phyloP scores from a whole-genome alignment of 176 grass and related monocot species.

The Eleusine indica region DNA sequence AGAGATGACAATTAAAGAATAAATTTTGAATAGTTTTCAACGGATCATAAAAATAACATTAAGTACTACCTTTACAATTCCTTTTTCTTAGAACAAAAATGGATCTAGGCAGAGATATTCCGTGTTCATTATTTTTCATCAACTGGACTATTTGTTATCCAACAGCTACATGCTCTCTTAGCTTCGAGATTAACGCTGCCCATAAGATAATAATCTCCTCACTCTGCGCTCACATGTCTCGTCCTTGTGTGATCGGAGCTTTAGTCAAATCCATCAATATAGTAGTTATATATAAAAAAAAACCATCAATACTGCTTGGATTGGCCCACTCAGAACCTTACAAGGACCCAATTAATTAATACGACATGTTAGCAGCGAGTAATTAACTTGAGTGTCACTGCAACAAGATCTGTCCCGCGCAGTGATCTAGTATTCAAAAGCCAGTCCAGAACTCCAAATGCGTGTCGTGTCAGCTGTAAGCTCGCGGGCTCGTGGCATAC shows the following conservation, averaged over 20 bases:
- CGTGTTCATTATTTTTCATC: too few relatives aligned
- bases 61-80: too few relatives aligned
- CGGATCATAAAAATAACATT: too few relatives aligned
- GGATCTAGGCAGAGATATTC: too few relatives aligned
- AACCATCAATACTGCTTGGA: too few relatives aligned
- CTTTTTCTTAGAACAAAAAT: too few relatives aligned
- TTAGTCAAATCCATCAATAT: not conserved
- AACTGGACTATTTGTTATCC: not conserved
- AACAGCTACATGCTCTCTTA: not conserved
- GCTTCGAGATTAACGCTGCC: not conserved
- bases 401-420: not conserved
- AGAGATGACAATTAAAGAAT: too few relatives aligned
- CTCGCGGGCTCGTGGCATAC: not conserved
- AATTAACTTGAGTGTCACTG: not conserved
- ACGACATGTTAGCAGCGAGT: not conserved
- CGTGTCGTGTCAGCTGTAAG: not conserved
- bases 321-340: not conserved
- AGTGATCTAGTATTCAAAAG: not conserved
- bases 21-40: too few relatives aligned
- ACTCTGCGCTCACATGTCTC: not conserved
- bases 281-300: too few relatives aligned
- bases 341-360: not conserved
- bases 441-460: not conserved
- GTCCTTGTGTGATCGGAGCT: not conserved
- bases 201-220: not conserved